Base-by-base conservation (phyloP, 1,284 basidiomycete species). In the Pisolithus thermaeus region DNA sequence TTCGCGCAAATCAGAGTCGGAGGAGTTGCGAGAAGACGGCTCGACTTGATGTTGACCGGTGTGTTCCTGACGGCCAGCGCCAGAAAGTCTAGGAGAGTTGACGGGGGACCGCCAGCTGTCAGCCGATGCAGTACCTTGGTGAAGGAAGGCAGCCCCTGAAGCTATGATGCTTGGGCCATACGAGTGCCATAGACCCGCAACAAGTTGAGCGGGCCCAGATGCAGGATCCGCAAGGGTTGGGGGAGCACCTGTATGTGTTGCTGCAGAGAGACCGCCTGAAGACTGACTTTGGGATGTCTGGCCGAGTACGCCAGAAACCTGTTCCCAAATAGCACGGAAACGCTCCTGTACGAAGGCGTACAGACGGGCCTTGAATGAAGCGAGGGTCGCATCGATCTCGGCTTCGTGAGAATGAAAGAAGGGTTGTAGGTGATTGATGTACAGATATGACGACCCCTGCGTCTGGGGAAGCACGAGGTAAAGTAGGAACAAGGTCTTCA, bases 391-490 rank as follows among this genome's bases (percentile, higher is more conserved):
- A 65, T 94, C 92, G 65, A 95, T 94, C 61, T 89, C 80, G 6
- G 72, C 62, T 70, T 94, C 91, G 64, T 94, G 87, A 9, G 74
- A 66, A 53, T 77, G 75, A 61, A 95, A 81, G 73, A 92, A 87
- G 0, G 92, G 92, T 47, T 83, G 79, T 12, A 95, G 79, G 57
- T 91, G 82, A 22, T 78, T 73, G 49, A 74, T 73, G 72, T 93
- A 95, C 62, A 95, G 71, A 65, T 84, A 90, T 1, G 88, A 85
- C 0, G 92, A 81, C 23, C 92, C 92, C 58, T 80, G 79, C 11
- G 90, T 93, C 64, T 94, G 91, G 0, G 93, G 93, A n/a, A 95
- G 80, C 11, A 84, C 86, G 51, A 96, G 83, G 73, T 92, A 96
- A 53, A 95, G 81, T 32, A 96, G 80, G 63, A 92, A 87, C 52